Evolutionary conservation across 108 stramenopile genomes (phyloP).

Genomic region (Skeletonema marinoi): DNA sequence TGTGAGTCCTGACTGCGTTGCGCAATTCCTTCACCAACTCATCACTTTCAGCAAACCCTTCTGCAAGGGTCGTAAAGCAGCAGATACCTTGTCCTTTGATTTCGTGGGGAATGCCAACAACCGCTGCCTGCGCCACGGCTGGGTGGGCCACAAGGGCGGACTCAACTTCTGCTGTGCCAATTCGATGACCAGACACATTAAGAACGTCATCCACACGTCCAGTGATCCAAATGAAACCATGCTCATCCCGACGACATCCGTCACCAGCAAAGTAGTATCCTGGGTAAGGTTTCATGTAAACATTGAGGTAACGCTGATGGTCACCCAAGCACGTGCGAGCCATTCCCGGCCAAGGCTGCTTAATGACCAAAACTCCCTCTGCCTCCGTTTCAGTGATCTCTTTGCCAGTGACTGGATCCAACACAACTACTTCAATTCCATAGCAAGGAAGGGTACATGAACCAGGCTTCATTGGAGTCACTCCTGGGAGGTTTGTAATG

Average conservation of each 20-base stretch:
- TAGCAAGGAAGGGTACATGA: slow-evolving; percentile 93
- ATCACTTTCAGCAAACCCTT: slow-evolving; percentile 64
- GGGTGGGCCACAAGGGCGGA: slow-evolving; percentile 90
- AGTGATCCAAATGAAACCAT: slow-evolving; percentile 97
- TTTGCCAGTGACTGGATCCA: slow-evolving; percentile 83
- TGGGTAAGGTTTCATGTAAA: slow-evolving; percentile 93
- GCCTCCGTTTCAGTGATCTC: slow-evolving; percentile 58
- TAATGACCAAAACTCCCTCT: slow-evolving; percentile 93
- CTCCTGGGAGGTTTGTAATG: slow-evolving; percentile 92
- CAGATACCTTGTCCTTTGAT: slow-evolving; percentile 93
- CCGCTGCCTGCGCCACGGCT: slow-evolving; percentile 91
- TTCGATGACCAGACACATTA: slow-evolving; percentile 95
- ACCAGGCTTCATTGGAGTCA: slow-evolving; percentile 96
- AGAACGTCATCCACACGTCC: slow-evolving; percentile 98
- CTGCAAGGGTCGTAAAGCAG: slow-evolving; percentile 79
- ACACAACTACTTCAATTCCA: slow-evolving; percentile 92
- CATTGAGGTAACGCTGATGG: slow-evolving; percentile 92
- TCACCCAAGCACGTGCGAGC: slow-evolving; percentile 94
- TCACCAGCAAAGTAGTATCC: slow-evolving; percentile 99
- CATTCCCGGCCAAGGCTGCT: slow-evolving; percentile 95
- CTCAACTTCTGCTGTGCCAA: slow-evolving; percentile 96
- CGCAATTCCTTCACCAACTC: slow-evolving; percentile 85
- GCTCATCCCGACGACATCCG: slow-evolving; percentile 87
- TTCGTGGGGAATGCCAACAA: slow-evolving; percentile 90
- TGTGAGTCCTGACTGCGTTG: slow-evolving; percentile 74